Percentiles rank a stretch among this genome's conserved stretches.
Conservation (phyloP, 257 asterid genomes). For the Solanum peruvianum region DNA sequence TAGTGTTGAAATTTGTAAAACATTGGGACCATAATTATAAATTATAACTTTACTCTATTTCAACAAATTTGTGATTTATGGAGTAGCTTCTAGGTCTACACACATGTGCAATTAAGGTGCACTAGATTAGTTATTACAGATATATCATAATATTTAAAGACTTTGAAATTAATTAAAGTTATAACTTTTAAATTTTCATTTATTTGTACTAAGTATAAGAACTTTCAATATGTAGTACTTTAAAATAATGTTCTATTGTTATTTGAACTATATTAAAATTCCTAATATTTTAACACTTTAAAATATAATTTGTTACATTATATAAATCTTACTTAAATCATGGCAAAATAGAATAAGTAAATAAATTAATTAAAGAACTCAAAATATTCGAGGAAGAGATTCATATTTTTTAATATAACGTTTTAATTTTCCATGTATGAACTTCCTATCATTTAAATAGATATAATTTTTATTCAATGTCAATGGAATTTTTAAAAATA, state of each 20-base stretch:
- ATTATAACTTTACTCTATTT: background rate
- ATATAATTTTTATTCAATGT: background rate
- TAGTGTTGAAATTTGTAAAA: background rate
- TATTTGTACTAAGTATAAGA: background rate
- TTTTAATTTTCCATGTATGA: too few species aligned
- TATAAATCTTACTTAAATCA: background rate
- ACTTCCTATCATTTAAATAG: background rate
- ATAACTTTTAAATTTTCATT: background rate
- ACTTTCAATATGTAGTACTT: background rate
- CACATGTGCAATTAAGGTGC: background rate
- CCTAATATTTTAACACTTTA: background rate
- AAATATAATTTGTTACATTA: background rate
- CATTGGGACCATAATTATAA: background rate
- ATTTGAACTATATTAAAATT: background rate
- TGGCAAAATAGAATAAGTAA: too few species aligned
- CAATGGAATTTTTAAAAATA: background rate
- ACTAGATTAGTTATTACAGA: background rate
- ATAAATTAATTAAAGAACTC: background rate
- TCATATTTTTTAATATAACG: too few species aligned
- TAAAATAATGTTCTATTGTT: background rate
- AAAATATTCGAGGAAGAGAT: too few species aligned
- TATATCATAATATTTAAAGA: background rate
- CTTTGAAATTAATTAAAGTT: background rate
- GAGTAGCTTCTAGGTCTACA: background rate
- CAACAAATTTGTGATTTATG: background rate